Conservation (phyloP, 2,329 filamentous ascomycete genomes). For the Talaromyces sp. region DNA sequence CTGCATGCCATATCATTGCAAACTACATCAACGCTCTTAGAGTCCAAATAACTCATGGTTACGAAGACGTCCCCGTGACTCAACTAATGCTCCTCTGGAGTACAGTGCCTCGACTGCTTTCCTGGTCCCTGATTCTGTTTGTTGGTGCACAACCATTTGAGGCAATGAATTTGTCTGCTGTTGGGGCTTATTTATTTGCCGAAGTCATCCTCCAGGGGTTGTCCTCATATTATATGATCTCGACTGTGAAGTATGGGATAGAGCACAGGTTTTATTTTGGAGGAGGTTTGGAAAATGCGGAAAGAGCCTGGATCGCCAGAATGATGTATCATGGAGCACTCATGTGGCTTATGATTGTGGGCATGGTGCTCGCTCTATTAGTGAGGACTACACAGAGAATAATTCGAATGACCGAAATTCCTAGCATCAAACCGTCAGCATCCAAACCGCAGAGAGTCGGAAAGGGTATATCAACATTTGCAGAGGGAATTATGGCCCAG, state of each 20-base stretch:
- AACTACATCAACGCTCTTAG: not conserved
- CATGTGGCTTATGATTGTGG: not conserved
- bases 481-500: not conserved
- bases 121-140: not conserved
- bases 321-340: slow-evolving; percentile 3
- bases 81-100: not conserved
- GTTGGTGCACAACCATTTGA: not conserved
- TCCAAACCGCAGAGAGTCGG: not conserved
- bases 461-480: not conserved
- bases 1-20: not conserved
- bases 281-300: not conserved
- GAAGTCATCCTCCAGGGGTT: not conserved
- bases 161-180: not conserved
- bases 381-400: not conserved
- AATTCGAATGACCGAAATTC: not conserved
- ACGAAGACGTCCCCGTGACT: not conserved
- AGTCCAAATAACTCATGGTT: not conserved
- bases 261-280: not conserved
- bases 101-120: not conserved
- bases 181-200: not conserved
- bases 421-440: not conserved
- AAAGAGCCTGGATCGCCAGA: not conserved
- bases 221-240: not conserved
- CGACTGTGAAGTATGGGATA: not conserved
- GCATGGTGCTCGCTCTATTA: not conserved